phyloP scores from a whole-genome alignment of 805 yeast genomes.

The Myxozyma nipponensis region DNA sequence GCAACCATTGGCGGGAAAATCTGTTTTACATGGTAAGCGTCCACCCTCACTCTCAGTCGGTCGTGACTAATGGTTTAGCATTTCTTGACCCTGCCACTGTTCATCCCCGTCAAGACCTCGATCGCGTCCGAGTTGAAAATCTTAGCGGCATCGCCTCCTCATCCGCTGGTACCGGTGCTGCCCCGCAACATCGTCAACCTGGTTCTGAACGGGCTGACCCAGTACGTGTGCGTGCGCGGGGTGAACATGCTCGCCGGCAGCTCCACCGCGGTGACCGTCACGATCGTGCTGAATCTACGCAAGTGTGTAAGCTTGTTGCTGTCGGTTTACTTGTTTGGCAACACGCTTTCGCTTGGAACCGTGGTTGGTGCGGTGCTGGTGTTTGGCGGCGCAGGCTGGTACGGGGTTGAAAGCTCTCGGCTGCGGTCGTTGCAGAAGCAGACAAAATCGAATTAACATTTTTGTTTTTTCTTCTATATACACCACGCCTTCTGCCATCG shows the following conservation, averaged over 20 bases:
- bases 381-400: constrained; percentile 53
- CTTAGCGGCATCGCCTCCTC: constrained; percentile 27
- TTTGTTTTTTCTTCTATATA: background rate
- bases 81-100: constrained; percentile 23
- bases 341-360: constrained; percentile 40
- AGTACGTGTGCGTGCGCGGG: constrained; percentile 61
- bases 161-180: constrained; percentile 8
- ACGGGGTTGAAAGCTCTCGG: constrained; percentile 33
- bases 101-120: constrained; percentile 33
- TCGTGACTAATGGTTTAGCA: constrained; percentile 10
- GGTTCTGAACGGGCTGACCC: constrained; percentile 49
- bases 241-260: constrained; percentile 59
- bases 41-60: constrained; percentile 49
- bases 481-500: background rate
- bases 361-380: constrained; percentile 52
- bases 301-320: constrained; percentile 58
- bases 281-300: constrained; percentile 57
- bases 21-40: constrained; percentile 54
- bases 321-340: constrained; percentile 53
- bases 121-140: constrained; percentile 36
- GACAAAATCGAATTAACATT: constrained; percentile 4
- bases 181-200: constrained; percentile 33
- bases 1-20: constrained; percentile 61
- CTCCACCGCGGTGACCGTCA: constrained; percentile 60
- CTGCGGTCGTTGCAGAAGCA: constrained; percentile 11